Conservation (phyloP, 352 stramenopile species). For the Saprolegnia diclina region DNA sequence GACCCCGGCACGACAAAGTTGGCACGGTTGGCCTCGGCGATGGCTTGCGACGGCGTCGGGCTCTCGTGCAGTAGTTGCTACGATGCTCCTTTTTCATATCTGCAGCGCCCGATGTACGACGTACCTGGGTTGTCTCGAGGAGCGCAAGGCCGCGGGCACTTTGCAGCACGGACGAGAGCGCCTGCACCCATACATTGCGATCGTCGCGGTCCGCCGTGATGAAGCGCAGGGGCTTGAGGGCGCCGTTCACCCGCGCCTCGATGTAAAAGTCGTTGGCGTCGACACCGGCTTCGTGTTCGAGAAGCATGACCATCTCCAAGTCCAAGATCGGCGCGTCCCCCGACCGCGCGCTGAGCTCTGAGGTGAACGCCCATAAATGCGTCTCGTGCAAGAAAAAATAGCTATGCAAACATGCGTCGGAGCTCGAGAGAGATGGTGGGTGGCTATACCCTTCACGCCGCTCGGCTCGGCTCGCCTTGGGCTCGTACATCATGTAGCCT, state of each 20-base stretch:
- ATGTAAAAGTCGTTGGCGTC: slow-evolving; percentile 19
- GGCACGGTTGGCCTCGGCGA: neutral
- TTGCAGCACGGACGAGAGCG: slow-evolving; percentile 8
- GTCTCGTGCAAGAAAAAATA: slow-evolving; percentile 13
- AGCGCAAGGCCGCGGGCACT: slow-evolving; percentile 3
- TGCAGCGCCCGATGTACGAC: neutral
- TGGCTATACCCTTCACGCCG: neutral
- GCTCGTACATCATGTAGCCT: slow-evolving; percentile 28
- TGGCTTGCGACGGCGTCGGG: too few species aligned
- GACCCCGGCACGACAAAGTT: slow-evolving; percentile 35
- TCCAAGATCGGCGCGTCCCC: neutral
- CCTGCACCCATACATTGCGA: slow-evolving; percentile 9
- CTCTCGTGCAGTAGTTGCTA: too few species aligned
- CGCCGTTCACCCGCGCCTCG: neutral
- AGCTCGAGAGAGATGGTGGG: too few species aligned
- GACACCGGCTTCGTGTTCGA: slow-evolving; percentile 2
- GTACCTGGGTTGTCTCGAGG: neutral
- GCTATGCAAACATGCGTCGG: neutral
- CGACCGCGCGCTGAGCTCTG: neutral
- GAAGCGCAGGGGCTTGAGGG: slow-evolving; percentile 1
- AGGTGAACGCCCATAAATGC: neutral
- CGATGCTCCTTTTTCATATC: neutral
- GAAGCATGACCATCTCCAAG: slow-evolving; percentile 3
- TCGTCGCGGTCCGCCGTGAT: slow-evolving; percentile 3
- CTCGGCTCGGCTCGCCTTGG: neutral